Conservation (phyloP, 2,329 filamentous ascomycete genomes). For the Malbranchea cinnamomea region DNA sequence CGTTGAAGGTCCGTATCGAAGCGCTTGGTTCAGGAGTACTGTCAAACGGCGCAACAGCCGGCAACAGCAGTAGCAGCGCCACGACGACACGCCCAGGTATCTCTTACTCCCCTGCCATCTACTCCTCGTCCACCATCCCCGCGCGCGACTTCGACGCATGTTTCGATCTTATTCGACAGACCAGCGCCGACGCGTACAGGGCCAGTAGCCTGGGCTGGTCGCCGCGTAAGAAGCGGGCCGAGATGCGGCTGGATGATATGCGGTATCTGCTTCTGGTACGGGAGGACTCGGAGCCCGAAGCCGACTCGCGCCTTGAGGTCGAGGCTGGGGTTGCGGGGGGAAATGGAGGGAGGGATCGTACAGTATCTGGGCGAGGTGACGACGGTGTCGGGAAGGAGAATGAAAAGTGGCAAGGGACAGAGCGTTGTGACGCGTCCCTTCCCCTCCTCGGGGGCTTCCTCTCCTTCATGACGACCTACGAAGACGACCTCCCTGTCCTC, state of each 20-base stretch:
- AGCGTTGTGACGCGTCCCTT: neutral
- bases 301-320: too few relatives aligned
- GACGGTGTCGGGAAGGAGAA: neutral
- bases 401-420: too few relatives aligned
- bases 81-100: too few relatives aligned
- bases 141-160: constrained; percentile 32
- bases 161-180: constrained; percentile 38
- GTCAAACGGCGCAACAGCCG: too few relatives aligned
- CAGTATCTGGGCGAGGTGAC: neutral
- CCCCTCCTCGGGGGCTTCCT: constrained; percentile 28
- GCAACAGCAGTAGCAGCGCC: too few relatives aligned
- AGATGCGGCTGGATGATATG: constrained; percentile 46
- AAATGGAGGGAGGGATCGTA: neutral
- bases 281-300: neutral
- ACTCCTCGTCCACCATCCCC: constrained; percentile 24
- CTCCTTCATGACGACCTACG: constrained; percentile 43
- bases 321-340: too few relatives aligned
- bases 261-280: constrained; percentile 37
- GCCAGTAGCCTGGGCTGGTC: constrained; percentile 41
- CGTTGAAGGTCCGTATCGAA: too few relatives aligned
- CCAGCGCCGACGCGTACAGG: constrained; percentile 39
- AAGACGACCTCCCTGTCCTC: constrained; percentile 40
- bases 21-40: too few relatives aligned
- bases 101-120: constrained; percentile 18
- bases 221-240: constrained; percentile 34